Evolutionary conservation across 2,329 filamentous ascomycete species (phyloP).

Genomic region (Thelonectria rubi): DNA sequence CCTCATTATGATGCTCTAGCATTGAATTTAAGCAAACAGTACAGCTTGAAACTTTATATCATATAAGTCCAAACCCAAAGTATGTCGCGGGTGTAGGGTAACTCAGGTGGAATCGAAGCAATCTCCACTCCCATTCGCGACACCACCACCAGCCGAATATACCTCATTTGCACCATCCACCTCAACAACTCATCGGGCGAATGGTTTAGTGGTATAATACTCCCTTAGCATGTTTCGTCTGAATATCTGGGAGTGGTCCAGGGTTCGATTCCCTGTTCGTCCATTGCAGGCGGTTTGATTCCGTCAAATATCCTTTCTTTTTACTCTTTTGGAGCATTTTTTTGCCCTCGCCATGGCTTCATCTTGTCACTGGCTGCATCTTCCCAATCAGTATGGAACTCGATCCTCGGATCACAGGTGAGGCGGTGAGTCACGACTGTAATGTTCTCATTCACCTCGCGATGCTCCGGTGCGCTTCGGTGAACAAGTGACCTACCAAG

Average conservation of each 20-base stretch:
- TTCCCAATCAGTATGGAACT: not conserved
- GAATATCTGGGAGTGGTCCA: slow-evolving; percentile 37
- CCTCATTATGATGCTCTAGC: no score
- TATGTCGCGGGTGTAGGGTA: not conserved
- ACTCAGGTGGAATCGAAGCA: not conserved
- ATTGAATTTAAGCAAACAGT: no score
- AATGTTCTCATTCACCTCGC: not conserved
- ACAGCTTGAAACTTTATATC: no score
- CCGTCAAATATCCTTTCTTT: slow-evolving; percentile 28
- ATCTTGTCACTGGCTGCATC: no score
- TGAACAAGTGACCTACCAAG: not conserved
- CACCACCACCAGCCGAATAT: slow-evolving; percentile 12
- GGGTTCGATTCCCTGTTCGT: slow-evolving; percentile 41
- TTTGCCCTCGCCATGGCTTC: not conserved
- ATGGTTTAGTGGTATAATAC: slow-evolving; percentile 40
- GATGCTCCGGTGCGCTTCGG: not conserved
- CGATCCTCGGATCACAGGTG: not conserved
- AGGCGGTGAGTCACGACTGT: not conserved
- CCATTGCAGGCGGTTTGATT: slow-evolving; percentile 30
- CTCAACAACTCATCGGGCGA: slow-evolving; percentile 30
- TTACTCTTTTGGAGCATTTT: slow-evolving; percentile 1
- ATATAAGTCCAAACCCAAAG: no score
- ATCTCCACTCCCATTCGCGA: slow-evolving; percentile 14
- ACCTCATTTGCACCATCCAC: slow-evolving; percentile 5
- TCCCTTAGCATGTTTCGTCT: slow-evolving; percentile 37